A percentile compares a stretch with the other conserved stretches of the same genome.
Evolutionary conservation across 495 filamentous ascomycete species (phyloP).

Genomic region (Aspergillus egyptiacus): DNA sequence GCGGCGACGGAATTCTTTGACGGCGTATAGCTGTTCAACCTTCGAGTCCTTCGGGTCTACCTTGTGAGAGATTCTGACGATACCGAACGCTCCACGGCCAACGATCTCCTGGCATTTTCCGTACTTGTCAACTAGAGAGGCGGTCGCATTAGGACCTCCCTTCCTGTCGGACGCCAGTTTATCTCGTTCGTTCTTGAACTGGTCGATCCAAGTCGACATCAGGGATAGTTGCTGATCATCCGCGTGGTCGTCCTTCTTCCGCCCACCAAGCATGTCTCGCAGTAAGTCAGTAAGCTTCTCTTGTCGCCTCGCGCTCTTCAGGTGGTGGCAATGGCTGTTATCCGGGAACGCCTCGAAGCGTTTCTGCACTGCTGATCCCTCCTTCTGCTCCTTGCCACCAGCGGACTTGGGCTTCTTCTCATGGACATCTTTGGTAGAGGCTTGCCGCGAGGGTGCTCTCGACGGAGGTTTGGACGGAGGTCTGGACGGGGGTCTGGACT

Average conservation of each 20-base stretch:
- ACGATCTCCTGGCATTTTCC: constrained; percentile 98
- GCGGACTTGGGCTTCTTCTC: constrained; percentile 30
- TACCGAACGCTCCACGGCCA: constrained; percentile 94
- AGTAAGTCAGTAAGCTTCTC: constrained; percentile 94
- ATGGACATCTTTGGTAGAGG: constrained; percentile 35
- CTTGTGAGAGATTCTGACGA: constrained; percentile 98
- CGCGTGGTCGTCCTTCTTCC: constrained; percentile 57
- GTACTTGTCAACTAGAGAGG: constrained; percentile 89
- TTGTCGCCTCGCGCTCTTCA: constrained; percentile 82
- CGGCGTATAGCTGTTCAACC: constrained; percentile 87
- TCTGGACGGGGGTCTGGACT: constrained; percentile 31
- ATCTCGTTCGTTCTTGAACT: constrained; percentile 81
- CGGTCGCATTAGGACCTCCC: constrained; percentile 67
- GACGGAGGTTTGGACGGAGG: constrained; percentile 37
- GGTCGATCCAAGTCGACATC: constrained; percentile 94
- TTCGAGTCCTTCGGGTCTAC: constrained; percentile 72
- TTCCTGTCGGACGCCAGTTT: constrained; percentile 70
- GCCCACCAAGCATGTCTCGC: constrained; percentile 68
- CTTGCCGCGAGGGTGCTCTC: constrained; percentile 37
- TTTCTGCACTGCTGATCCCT: constrained; percentile 35
- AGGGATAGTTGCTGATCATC: constrained; percentile 83
- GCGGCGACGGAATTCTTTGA: constrained; percentile 94
- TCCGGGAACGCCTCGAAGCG: constrained; percentile 57
- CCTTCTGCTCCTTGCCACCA: constrained; percentile 39
- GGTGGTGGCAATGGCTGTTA: constrained; percentile 72